Conservation (phyloP, 331 rosid species). For the Stylosanthes scabra region DNA sequence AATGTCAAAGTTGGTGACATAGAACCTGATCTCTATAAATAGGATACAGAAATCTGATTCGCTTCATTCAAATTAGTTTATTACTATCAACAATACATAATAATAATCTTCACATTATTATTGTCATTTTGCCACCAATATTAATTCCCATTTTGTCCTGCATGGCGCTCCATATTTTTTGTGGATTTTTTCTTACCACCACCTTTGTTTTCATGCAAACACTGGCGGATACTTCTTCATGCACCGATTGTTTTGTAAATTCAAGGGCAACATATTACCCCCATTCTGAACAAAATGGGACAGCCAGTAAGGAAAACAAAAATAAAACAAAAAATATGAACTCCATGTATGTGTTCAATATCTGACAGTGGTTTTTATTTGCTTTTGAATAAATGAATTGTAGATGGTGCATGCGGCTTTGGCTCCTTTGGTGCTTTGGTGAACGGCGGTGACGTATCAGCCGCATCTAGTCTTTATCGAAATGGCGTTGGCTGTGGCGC, state of each 20-base stretch:
- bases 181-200: slow-evolving; percentile 36
- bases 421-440: slow-evolving; percentile 82
- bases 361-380: no score
- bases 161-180: slow-evolving; percentile 57
- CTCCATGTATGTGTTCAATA: neutral
- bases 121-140: slow-evolving; percentile 1
- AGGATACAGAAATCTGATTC: slow-evolving; percentile 12
- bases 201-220: slow-evolving; percentile 55
- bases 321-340: neutral
- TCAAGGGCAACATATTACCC: slow-evolving; percentile 83
- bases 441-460: slow-evolving; percentile 80
- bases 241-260: slow-evolving; percentile 61
- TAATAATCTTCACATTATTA: neutral
- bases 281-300: slow-evolving; percentile 70
- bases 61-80: slow-evolving; percentile 39
- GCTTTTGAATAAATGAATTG: slow-evolving; percentile 11
- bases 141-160: neutral
- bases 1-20: slow-evolving; percentile 53
- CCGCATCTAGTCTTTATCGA: slow-evolving; percentile 74
- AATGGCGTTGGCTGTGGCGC: slow-evolving; percentile 87
- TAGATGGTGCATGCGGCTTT: slow-evolving; percentile 77
- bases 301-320: slow-evolving; percentile 73
- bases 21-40: slow-evolving; percentile 57
- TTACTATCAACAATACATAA: neutral
- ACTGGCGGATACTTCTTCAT: slow-evolving; percentile 53